These are phyloP conservation scores for Pinus tabuliformis DNA, from an alignment of 75 land plant genomes.

Conservation along the genomic window DNA sequence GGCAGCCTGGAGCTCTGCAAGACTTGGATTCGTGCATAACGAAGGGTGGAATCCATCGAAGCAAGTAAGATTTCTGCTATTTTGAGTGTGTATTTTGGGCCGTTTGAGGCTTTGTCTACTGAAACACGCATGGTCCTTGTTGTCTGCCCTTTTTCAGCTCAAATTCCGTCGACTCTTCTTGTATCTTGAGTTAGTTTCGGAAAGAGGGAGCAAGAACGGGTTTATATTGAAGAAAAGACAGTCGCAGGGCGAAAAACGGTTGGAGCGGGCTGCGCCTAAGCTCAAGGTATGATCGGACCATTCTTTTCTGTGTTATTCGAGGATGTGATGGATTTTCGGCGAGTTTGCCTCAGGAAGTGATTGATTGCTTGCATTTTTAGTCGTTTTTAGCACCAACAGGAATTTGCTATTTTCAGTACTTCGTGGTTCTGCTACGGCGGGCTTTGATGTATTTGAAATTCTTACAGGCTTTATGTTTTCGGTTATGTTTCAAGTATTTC, in stretches of 20 bases:
- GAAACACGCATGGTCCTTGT: background rate
- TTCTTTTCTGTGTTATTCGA: background rate
- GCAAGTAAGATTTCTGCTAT: background rate
- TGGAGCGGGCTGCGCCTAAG: background rate
- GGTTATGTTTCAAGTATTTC: background rate
- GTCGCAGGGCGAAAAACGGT: background rate
- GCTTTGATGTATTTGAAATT: background rate
- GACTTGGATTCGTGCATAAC: background rate
- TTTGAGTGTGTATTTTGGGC: too few relatives aligned
- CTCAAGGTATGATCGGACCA: background rate
- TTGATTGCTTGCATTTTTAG: too few relatives aligned
- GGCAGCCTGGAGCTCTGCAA: background rate
- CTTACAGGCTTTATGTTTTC: too few relatives aligned
- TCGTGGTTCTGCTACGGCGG: too few relatives aligned
- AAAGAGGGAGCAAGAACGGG: too few relatives aligned
- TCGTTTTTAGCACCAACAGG: too few relatives aligned
- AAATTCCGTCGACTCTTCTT: background rate
- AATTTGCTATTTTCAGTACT: too few relatives aligned
- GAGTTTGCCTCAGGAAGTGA: too few relatives aligned
- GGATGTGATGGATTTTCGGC: too few relatives aligned
- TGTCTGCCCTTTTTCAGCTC: background rate
- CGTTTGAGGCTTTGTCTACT: background rate
- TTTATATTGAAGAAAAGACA: too few relatives aligned
- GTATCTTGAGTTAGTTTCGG: background rate
- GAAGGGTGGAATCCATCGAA: background rate